A percentile compares a stretch with the other conserved stretches of the same genome.
phyloP scores from a whole-genome alignment of 2,329 filamentous ascomycete species.

The Curvularia lunata region DNA sequence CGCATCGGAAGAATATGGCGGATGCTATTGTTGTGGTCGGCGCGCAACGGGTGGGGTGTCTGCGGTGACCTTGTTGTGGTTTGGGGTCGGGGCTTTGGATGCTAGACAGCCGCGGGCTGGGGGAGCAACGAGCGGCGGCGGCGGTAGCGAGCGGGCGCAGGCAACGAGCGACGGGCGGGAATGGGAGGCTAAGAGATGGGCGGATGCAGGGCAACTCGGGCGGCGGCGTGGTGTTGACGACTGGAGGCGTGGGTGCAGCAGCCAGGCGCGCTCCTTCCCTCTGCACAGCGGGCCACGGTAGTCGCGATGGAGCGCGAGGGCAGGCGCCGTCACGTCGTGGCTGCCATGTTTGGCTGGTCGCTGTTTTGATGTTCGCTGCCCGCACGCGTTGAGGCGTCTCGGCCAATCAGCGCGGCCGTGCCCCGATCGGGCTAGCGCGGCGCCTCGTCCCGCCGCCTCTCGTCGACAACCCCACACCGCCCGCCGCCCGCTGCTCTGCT shows the following conservation, averaged over 20 bases:
- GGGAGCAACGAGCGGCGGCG: conserved; percentile 21
- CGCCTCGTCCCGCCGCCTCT: conserved; percentile 16
- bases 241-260: background rate
- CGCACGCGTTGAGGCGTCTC: conserved; percentile 24
- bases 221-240: conserved; percentile 10
- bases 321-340: conserved; percentile 24
- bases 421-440: background rate
- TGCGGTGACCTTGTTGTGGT: conserved; percentile 24
- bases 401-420: conserved; percentile 25
- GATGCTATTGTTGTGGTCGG: conserved; percentile 17
- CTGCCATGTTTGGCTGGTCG: conserved; percentile 35
- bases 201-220: conserved; percentile 11
- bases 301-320: conserved; percentile 22
- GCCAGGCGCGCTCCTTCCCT: background rate
- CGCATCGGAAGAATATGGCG: conserved; percentile 16
- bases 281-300: conserved; percentile 5
- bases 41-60: conserved; percentile 21
- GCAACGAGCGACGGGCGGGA: conserved; percentile 15
- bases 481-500: conserved; percentile 8
- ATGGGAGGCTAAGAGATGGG: conserved; percentile 4
- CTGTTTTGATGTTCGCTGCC: conserved; percentile 33
- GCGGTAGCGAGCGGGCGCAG: conserved; percentile 13
- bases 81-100: conserved; percentile 23
- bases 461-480: conserved; percentile 20
- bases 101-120: conserved; percentile 20